A percentile compares a stretch with the other conserved stretches of the same genome.
Conservation (phyloP, 495 filamentous ascomycete species). For the Aspergillus sclerotioniger region DNA sequence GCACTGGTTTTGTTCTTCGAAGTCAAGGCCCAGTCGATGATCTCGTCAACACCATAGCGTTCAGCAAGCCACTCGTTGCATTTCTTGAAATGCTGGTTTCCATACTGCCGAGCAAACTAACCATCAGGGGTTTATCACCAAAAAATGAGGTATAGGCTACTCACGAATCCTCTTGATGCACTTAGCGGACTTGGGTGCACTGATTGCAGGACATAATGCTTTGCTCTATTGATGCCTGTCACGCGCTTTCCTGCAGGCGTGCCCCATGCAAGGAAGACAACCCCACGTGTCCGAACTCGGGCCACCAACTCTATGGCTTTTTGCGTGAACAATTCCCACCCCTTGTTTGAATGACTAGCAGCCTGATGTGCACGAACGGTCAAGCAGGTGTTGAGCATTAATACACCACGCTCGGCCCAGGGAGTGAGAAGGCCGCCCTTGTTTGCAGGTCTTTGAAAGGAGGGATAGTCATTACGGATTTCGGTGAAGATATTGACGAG, state of each 20-base stretch:
- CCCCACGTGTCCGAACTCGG: constrained; percentile 67
- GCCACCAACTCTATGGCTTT: constrained; percentile 84
- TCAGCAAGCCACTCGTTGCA: constrained; percentile 84
- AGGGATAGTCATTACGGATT: constrained; percentile 82
- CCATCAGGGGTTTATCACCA: background rate
- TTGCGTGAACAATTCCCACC: constrained; percentile 93
- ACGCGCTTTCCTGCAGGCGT: constrained; percentile 74
- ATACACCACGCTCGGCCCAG: constrained; percentile 89
- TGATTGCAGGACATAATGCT: constrained; percentile 76
- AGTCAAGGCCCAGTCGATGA: constrained; percentile 83
- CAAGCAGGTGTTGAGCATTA: constrained; percentile 89
- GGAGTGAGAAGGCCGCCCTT: constrained; percentile 78
- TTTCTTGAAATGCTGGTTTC: constrained; percentile 81
- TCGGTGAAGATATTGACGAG: constrained; percentile 88
- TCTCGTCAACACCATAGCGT: constrained; percentile 72
- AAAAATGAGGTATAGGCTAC: constrained; percentile 15
- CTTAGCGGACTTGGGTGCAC: constrained; percentile 91
- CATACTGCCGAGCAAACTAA: constrained; percentile 51
- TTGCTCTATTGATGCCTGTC: constrained; percentile 61
- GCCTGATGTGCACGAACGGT: constrained; percentile 87
- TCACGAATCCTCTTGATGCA: constrained; percentile 69
- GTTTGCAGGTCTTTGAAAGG: constrained; percentile 70
- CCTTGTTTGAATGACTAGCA: constrained; percentile 74
- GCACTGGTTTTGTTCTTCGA: constrained; percentile 22
- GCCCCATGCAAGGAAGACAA: constrained; percentile 96